These are phyloP conservation scores for Backusella sp. DNA, from an alignment of 192 early-diverging fungal genomes.

Conservation along the genomic window DNA sequence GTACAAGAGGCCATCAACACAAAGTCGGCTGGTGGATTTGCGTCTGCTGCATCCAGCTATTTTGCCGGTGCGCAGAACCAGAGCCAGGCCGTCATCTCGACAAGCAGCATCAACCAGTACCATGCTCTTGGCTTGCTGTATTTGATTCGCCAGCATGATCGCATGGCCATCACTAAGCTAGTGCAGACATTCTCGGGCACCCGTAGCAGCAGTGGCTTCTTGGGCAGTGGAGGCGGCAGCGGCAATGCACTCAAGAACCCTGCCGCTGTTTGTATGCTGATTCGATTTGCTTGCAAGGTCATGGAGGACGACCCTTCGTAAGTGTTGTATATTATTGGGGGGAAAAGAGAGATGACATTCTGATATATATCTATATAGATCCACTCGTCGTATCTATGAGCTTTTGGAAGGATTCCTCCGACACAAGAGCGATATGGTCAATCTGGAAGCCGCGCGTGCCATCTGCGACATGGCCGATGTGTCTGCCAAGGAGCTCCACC, in stretches of 20 bases:
- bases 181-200: constrained; percentile 83
- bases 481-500: constrained; percentile 80
- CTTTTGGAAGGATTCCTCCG: constrained; percentile 85
- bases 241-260: constrained; percentile 65
- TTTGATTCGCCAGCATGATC: constrained; percentile 92
- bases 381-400: constrained; percentile 70
- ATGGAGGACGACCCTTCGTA: constrained; percentile 75
- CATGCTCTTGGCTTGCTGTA: constrained; percentile 95
- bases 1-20: constrained; percentile 91
- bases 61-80: constrained; percentile 41
- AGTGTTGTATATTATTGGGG: not conserved
- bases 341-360: not conserved
- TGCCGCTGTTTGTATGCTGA: constrained; percentile 88
- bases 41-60: constrained; percentile 49
- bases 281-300: constrained; percentile 87
- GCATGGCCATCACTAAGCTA: constrained; percentile 97
- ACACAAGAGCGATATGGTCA: constrained; percentile 98
- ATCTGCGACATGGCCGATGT: constrained; percentile 89
- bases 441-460: constrained; percentile 93
- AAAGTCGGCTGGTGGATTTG: constrained; percentile 58
- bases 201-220: constrained; percentile 17
- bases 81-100: constrained; percentile 52
- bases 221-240: constrained; percentile 26
- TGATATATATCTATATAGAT: constrained; percentile 21
- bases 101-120: constrained; percentile 89